These are phyloP conservation scores for Lactarius sanguifluus DNA, from an alignment of 768 basidiomycete genomes.

Conservation along the genomic window DNA sequence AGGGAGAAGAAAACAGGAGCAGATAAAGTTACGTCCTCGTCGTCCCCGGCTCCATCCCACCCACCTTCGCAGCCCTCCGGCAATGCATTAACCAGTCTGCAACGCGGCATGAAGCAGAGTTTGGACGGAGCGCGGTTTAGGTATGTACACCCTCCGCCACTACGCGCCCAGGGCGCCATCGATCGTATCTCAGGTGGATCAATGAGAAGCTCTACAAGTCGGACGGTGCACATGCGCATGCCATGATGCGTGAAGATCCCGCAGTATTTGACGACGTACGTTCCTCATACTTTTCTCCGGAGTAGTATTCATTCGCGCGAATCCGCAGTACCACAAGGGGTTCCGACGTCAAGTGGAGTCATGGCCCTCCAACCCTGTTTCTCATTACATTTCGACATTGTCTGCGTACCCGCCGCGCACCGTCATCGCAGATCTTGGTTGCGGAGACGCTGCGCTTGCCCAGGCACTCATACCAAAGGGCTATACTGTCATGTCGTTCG, in stretches of 20 bases:
- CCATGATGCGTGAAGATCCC: conserved; percentile 84
- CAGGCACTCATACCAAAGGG: conserved; percentile 68
- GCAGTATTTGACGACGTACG: conserved; percentile 78
- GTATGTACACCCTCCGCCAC: conserved; percentile 41
- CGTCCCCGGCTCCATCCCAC: background rate
- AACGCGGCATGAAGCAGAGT: conserved; percentile 74
- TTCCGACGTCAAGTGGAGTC: conserved; percentile 89
- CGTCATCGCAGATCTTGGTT: conserved; percentile 90
- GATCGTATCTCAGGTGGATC: conserved; percentile 57
- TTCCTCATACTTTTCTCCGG: conserved; percentile 18
- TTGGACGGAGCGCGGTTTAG: conserved; percentile 87
- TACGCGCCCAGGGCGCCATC: background rate
- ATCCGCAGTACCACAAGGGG: conserved; percentile 80
- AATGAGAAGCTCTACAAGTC: conserved; percentile 94
- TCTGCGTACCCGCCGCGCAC: conserved; percentile 62
- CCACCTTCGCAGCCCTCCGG: conserved; percentile 15
- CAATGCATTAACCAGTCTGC: conserved; percentile 61
- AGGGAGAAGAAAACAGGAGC: conserved; percentile 5
- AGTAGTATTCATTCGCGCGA: conserved; percentile 1
- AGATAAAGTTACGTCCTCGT: background rate
- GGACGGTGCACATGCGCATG: conserved; percentile 66
- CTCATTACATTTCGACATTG: conserved; percentile 69
- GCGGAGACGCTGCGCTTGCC: conserved; percentile 90
- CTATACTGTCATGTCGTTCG: conserved; percentile 71
- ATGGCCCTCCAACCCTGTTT: conserved; percentile 95